Percentiles rank a stretch among this genome's conserved stretches.
Conservation (phyloP, 2,329 filamentous ascomycete species). For the Alternaria gansuensis region DNA sequence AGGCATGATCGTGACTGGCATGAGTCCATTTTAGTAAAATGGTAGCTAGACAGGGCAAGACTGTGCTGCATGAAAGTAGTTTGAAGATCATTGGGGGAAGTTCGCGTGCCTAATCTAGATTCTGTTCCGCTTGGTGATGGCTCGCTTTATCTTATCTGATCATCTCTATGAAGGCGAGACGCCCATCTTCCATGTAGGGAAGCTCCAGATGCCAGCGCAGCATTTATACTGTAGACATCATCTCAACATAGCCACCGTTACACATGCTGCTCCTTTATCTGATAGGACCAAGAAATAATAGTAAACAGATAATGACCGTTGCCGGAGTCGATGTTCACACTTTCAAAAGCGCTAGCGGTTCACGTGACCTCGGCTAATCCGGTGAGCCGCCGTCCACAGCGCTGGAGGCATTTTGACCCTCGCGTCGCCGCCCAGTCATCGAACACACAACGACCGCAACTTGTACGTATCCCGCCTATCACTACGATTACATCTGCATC, state of each 20-base stretch:
- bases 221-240: not conserved
- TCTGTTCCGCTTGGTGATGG: constrained; percentile 12
- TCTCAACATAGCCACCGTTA: not conserved
- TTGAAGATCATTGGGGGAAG: not conserved
- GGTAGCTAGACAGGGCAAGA: not conserved
- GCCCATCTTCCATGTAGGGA: not conserved
- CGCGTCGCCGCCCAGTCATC: constrained; percentile 43
- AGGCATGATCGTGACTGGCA: not conserved
- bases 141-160: constrained; percentile 21
- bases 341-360: constrained; percentile 1
- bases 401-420: constrained; percentile 25
- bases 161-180: constrained; percentile 7
- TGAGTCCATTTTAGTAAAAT: not conserved
- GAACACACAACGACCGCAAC: constrained; percentile 45
- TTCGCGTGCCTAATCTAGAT: not conserved
- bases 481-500: constrained; percentile 8
- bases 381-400: constrained; percentile 21
- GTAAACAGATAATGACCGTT: not conserved
- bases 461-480: constrained; percentile 45
- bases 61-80: not conserved
- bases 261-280: not conserved
- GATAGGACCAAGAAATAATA: not conserved
- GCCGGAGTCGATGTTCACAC: not conserved
- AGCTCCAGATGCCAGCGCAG: not conserved
- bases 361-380: constrained; percentile 40